phyloP scores from a whole-genome alignment of 2,329 filamentous ascomycete genomes.

The Fusarium burgessii region DNA sequence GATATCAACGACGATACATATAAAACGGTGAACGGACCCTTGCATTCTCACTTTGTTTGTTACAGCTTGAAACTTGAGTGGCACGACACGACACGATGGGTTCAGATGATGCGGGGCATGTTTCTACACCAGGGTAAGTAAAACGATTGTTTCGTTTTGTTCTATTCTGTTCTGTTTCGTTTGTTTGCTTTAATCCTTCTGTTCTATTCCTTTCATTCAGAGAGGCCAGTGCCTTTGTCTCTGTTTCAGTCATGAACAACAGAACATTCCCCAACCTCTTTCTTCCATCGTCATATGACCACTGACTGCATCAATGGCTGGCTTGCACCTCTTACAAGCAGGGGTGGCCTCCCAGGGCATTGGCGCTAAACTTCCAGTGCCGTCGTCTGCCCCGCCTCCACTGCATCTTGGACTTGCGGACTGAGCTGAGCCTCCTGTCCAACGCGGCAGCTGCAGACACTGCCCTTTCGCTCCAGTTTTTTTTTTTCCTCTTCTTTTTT shows the following conservation, averaged over 20 bases:
- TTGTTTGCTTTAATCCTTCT: background rate
- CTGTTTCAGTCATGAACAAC: background rate
- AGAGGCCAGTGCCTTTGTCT: slow-evolving; percentile 13
- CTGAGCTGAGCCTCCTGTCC: slow-evolving; percentile 32
- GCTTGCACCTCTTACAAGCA: slow-evolving; percentile 23
- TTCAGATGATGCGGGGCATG: slow-evolving; percentile 39
- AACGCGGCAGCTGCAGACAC: slow-evolving; percentile 15
- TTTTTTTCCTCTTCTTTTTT: slow-evolving; percentile 16
- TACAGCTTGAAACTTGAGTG: slow-evolving; percentile 38
- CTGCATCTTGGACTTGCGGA: background rate
- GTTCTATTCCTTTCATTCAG: background rate
- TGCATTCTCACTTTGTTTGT: slow-evolving; percentile 10
- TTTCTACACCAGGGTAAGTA: slow-evolving; percentile 37
- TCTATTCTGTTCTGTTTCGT: slow-evolving; percentile 23
- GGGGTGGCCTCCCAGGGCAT: slow-evolving; percentile 24
- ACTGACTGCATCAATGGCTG: background rate
- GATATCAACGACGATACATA: background rate
- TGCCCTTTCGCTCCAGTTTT: slow-evolving; percentile 41
- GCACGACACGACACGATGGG: slow-evolving; percentile 45
- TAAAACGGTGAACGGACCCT: background rate
- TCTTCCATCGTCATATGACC: slow-evolving; percentile 29
- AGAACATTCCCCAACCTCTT: background rate
- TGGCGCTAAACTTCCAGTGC: slow-evolving; percentile 28
- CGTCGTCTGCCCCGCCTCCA: slow-evolving; percentile 25
- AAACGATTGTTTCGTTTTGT: slow-evolving; percentile 28